Evolutionary conservation across 1,284 basidiomycete genomes (phyloP), one percentile per base, ranked within the genome.

Genomic region (Sutorius eximius): DNA sequence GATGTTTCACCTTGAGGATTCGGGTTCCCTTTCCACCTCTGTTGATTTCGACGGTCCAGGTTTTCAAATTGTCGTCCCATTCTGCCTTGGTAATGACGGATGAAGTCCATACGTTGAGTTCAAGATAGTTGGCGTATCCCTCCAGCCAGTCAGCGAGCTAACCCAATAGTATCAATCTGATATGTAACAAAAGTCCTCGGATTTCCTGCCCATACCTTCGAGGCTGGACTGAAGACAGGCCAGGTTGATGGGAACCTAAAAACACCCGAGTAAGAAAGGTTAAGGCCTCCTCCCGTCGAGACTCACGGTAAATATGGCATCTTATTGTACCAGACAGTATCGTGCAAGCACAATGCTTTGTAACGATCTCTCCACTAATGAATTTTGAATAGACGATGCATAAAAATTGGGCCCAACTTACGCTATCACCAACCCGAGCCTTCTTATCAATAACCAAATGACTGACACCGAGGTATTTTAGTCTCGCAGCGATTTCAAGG

Each of bases 61-160:
- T 64, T 43, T 72, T 69, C 33, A 64, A 53, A 22, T 46, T 38
- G 15, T 71, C 63, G 51, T 78, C 57, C 63, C 71, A 78, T 9
- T 65, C 58, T 6, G 78, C 72, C 36, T 67, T 69, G 11, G 65
- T 71, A 16, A 81, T 69, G 5, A 64, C 73, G 2, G 81, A 73
- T 5, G 75, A 71, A 0, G 74, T 77, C 85, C 83, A 86, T 37
- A 82, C 73, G 61, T 84, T 79, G 40, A 85, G 72, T 55, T 85
- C 83, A 51, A 85, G 72, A 6, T 72, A 64, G 6, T 77, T 72
- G 2, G 80, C 82, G 56, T 85, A 86, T 29, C 71, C 71, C 60
- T 86, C 85, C 45, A 86, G 70, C 81, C 81, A 86, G 59, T 82
- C 78, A 4, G 81, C 85, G 18, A 86, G 74, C 77, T 75, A 42